Evolutionary conservation across 1,284 basidiomycete species (phyloP).

Genomic region (Meira nashicola): DNA sequence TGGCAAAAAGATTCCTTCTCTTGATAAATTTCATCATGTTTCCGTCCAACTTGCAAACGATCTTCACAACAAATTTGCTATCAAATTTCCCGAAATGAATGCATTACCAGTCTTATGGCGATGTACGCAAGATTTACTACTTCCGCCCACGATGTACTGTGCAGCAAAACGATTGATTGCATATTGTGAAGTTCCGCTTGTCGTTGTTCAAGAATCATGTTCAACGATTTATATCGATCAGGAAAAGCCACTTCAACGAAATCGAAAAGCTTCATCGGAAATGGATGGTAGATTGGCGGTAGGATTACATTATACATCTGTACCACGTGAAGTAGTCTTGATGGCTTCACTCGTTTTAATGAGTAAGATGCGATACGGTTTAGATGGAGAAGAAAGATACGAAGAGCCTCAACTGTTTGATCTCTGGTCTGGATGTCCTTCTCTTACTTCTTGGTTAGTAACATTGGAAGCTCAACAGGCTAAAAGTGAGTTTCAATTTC

Average conservation of each 20-base stretch:
- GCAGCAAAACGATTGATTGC: slow-evolving; percentile 10
- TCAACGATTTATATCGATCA: not conserved
- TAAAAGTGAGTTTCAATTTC: slow-evolving; percentile 1
- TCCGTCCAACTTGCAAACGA: slow-evolving; percentile 63
- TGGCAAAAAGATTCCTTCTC: slow-evolving; percentile 24
- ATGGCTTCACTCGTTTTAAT: slow-evolving; percentile 56
- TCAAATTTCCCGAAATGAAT: slow-evolving; percentile 74
- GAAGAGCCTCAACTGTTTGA: not conserved
- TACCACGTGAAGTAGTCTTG: slow-evolving; percentile 57
- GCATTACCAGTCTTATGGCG: slow-evolving; percentile 74
- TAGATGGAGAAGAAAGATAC: slow-evolving; percentile 28
- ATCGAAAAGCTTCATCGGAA: slow-evolving; percentile 14
- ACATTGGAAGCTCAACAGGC: not conserved
- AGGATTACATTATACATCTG: not conserved
- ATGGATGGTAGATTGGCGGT: slow-evolving; percentile 7
- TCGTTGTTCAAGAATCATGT: slow-evolving; percentile 2
- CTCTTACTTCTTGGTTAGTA: slow-evolving; percentile 1
- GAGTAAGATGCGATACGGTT: slow-evolving; percentile 44
- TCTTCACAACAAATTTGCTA: slow-evolving; percentile 59
- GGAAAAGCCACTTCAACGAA: not conserved
- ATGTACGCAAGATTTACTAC: slow-evolving; percentile 65
- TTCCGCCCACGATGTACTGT: slow-evolving; percentile 57
- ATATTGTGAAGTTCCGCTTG: slow-evolving; percentile 1
- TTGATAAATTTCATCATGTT: slow-evolving; percentile 62
- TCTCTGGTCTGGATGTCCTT: not conserved